Conservation (phyloP, 163 green algal species). For the Volvox carteri region DNA sequence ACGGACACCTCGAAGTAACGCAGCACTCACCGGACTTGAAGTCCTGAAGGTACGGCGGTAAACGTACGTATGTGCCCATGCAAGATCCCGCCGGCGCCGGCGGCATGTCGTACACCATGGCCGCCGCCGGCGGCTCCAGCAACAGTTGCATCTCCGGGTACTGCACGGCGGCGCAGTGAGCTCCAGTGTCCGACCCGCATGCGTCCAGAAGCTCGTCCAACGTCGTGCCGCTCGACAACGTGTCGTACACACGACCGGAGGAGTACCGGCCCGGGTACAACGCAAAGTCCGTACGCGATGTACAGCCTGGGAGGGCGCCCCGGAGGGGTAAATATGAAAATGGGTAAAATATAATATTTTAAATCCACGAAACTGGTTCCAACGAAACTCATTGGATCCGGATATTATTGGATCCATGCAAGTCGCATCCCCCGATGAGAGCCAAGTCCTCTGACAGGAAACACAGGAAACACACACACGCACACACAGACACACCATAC, state of each 20-base stretch:
- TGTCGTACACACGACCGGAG: neutral
- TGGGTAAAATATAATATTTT: too few relatives aligned
- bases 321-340: neutral
- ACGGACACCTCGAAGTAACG: neutral
- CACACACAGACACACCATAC: too few relatives aligned
- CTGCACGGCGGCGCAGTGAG: neutral
- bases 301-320: neutral
- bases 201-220: neutral
- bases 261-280: neutral
- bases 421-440: too few relatives aligned
- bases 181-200: neutral
- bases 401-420: too few relatives aligned
- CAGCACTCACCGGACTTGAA: neutral
- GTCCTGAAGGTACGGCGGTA: neutral
- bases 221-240: neutral
- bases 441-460: too few relatives aligned
- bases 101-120: constrained; percentile 12
- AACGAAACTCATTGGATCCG: too few relatives aligned
- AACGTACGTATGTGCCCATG: neutral
- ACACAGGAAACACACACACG: too few relatives aligned
- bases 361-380: too few relatives aligned
- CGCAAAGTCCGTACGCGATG: neutral
- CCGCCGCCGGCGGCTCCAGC: neutral
- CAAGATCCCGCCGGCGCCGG: neutral
- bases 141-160: constrained; percentile 25